A percentile compares a stretch with the other conserved stretches of the same genome.
Evolutionary conservation across 2,329 filamentous ascomycete species (phyloP).

Genomic region (Colletotrichum somersetense): DNA sequence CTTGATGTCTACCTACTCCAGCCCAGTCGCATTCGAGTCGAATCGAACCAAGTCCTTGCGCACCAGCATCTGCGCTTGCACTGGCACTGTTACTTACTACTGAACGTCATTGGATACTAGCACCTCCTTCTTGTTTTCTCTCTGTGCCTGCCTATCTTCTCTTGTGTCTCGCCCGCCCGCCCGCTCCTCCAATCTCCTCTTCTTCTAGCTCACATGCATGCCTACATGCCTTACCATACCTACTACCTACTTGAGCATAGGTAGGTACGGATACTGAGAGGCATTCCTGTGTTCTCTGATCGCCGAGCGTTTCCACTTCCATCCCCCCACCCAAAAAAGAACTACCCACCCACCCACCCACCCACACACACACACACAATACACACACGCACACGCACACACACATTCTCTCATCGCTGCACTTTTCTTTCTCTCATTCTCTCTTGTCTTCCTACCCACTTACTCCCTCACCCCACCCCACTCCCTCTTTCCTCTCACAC

Average conservation of each 20-base stretch:
- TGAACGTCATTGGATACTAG: not conserved
- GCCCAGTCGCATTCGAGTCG: not conserved
- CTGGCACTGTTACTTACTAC: not conserved
- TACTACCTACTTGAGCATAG: not conserved
- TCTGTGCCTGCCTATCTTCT: not conserved
- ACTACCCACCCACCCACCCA: not conserved
- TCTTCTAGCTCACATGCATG: not conserved
- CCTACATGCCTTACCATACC: not conserved
- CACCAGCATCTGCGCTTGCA: not conserved
- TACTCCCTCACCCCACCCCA: not conserved
- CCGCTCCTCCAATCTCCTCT: not conserved
- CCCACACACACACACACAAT: slow-evolving; percentile 5
- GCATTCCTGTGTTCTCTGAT: slow-evolving; percentile 21
- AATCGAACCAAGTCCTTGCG: not conserved
- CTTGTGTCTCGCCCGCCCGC: not conserved
- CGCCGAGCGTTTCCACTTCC: slow-evolving; percentile 28
- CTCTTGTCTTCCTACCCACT: not conserved
- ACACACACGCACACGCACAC: slow-evolving; percentile 3
- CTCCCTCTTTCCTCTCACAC: slow-evolving; percentile 22
- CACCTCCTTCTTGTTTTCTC: not conserved
- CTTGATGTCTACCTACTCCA: not conserved
- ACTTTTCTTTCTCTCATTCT: slow-evolving; percentile 6
- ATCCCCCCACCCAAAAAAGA: not conserved
- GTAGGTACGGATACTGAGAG: not conserved
- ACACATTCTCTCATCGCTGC: not conserved